Evolutionary conservation across 768 basidiomycete species (phyloP), one percentile per base, ranked within the genome.

Genomic region (Asterophora parasitica): DNA sequence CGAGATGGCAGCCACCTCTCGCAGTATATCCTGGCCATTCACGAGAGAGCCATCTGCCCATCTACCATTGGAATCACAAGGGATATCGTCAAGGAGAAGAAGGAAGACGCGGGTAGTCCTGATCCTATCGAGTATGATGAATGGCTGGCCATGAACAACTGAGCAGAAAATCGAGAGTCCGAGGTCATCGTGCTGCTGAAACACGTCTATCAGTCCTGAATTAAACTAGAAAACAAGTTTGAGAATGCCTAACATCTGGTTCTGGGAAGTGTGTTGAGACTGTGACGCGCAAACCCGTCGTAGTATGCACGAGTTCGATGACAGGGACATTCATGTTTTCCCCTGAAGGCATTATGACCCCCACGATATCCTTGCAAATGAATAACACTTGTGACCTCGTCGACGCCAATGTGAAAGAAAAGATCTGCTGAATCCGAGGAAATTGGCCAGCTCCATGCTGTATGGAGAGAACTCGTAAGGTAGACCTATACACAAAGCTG

Each of bases 281-380:
- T 23, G 23, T 23, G 23, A 6, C 6, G 6, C 23, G 23, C 23
- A 23, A 23, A 6, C 23, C 23, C 23, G 23, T 23, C 23, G 23
- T 23, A 23, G 23, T 23, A 6, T 23, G 3, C 23, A 23, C 6
- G 23, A 23, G 23, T n/a, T n/a, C n/a, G n/a, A n/a, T n/a, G n/a
- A n/a, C n/a, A n/a, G n/a, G n/a, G n/a, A n/a, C n/a, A 6, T 23
- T 23, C 23, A 23, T 3, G 23, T 23, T 23, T 23, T 23, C 23
- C 23, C 6, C 23, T 23, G 23, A 6, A 6, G 3, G 23, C 23
- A 6, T 23, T 23, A 50, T 41, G 12, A 52, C 15, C 23, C 51
- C 54, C 15, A 53, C 42, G 2, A 47, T 13, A 16, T 41, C 37
- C 10, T 49, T 40, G 36, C 30, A 35, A 27, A 53, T 28, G 34